These are phyloP conservation scores for Chytriomyces sp. DNA, from an alignment of 192 early-diverging fungal species.

Conservation along the genomic window DNA sequence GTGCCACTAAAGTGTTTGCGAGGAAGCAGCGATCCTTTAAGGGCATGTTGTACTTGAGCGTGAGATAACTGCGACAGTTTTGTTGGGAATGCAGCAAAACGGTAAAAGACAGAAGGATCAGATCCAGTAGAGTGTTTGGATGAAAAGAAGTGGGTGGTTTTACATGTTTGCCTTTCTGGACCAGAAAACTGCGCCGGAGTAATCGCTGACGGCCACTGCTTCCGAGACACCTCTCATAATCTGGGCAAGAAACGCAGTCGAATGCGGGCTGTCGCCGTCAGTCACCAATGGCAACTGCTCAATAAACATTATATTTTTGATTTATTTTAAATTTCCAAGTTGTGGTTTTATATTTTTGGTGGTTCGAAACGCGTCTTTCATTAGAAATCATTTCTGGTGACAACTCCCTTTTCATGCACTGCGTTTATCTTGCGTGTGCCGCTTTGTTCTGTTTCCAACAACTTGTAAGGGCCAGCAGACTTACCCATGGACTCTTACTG, in stretches of 20 bases:
- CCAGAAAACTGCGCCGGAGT: slow-evolving; percentile 63
- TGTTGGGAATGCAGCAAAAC: not conserved
- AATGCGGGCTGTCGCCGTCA: slow-evolving; percentile 5
- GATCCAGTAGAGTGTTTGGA: not conserved
- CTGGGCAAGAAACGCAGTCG: slow-evolving; percentile 44
- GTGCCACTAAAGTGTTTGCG: slow-evolving; percentile 68
- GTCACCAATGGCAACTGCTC: not conserved
- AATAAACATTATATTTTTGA: not conserved
- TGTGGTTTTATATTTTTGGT: too few relatives aligned
- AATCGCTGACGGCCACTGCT: slow-evolving; percentile 60
- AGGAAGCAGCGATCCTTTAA: slow-evolving; percentile 59
- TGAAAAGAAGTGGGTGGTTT: slow-evolving; percentile 1
- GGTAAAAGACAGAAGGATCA: slow-evolving; percentile 9
- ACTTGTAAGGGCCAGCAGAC: too few relatives aligned
- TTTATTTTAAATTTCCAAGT: not conserved
- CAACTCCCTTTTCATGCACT: too few relatives aligned
- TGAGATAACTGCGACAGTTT: slow-evolving; percentile 59
- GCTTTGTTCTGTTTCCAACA: too few relatives aligned
- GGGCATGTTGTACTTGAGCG: slow-evolving; percentile 67
- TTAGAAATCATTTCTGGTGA: too few relatives aligned
- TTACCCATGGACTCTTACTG: too few relatives aligned
- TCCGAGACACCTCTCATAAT: slow-evolving; percentile 54
- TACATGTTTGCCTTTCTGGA: slow-evolving; percentile 64
- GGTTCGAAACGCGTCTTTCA: too few relatives aligned
- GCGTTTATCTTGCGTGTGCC: too few relatives aligned